A percentile compares a stretch with the other conserved stretches of the same genome.
Conservation (phyloP, 2,329 filamentous ascomycete species). For the Orbilia blumenaviensis region DNA sequence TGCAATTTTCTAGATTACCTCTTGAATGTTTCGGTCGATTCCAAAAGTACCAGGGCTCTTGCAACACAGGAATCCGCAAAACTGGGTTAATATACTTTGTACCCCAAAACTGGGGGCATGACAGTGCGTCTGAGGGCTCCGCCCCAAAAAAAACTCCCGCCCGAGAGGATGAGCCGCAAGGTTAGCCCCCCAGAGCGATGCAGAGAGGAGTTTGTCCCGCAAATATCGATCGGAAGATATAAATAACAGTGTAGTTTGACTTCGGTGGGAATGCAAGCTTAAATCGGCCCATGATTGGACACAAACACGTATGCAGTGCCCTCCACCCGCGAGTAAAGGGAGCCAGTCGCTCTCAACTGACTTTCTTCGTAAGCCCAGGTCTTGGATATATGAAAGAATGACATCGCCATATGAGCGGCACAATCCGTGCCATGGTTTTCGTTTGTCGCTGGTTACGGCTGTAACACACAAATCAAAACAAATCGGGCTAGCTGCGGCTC, state of each 20-base stretch:
- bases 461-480: constrained; percentile 14
- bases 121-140: constrained; percentile 20
- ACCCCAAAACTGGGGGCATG: constrained; percentile 20
- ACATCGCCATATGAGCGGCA: constrained; percentile 13
- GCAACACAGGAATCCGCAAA: constrained; percentile 3
- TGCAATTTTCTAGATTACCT: not conserved
- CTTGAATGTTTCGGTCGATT: too few relatives aligned
- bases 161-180: constrained; percentile 27
- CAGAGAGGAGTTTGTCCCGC: not conserved
- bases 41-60: too few relatives aligned
- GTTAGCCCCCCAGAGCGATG: not conserved
- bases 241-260: constrained; percentile 28
- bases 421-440: not conserved
- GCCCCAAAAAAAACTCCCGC: constrained; percentile 30
- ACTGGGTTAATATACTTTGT: too few relatives aligned
- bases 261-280: not conserved
- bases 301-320: constrained; percentile 30
- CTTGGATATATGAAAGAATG: constrained; percentile 11
- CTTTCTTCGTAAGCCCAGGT: constrained; percentile 12
- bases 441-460: constrained; percentile 20
- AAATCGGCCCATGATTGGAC: constrained; percentile 11
- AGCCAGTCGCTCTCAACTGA: constrained; percentile 6
- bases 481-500: constrained; percentile 45
- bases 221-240: constrained; percentile 30
- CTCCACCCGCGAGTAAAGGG: not conserved